Evolutionary conservation across 2,329 filamentous ascomycete species (phyloP), one percentile per base, ranked within the genome.

Genomic region (Epichloe uncinata): DNA sequence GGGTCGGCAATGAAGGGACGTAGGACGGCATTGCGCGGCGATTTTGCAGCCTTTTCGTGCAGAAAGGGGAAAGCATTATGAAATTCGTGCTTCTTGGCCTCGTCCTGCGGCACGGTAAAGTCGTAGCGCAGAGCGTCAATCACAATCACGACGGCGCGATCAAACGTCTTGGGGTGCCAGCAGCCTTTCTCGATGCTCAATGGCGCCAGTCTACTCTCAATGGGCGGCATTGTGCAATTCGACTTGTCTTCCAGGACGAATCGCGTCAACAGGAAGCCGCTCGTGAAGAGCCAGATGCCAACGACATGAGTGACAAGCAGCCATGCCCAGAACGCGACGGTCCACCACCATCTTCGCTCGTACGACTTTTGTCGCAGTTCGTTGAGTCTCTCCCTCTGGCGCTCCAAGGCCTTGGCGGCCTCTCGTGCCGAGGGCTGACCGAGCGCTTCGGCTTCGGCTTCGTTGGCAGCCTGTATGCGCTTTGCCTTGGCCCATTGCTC

Each of bases 1-100:
- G 36, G 93, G 91, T 98, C 93, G 38, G 93, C 93, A 61, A 98
- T 96, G 66, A 98, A 98, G 0, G 93, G 93, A 26, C 90, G 76
- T 45, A 98, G 72, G 61, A 98, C 87, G 1, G 93, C 90, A 65
- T 95, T 87, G 50, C 83, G 72, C 0, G 93, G 93, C 44, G 78
- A 74, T 51, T 79, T 71, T 51, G 82, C 69, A 0, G 91, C 85
- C 9, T 84, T 89, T 60, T 95, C 87, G 70, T 96, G 84, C 26
- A 97, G 71, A 48, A 95, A 79, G 1, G 89, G 87, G 35, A 98
- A 78, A 5, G 89, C 85, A 63, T 98, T 85, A 66, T 96, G 90
- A 65, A 87, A 98, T 20, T 62, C 62, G 61, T 57, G 74, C 66
- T 62, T 58, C 35, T 57, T 54, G 41, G 59, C 56, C n/a, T 59